Evolutionary conservation across 805 yeast genomes (phyloP).

Genomic region (Hanseniaspora taiwanica): DNA sequence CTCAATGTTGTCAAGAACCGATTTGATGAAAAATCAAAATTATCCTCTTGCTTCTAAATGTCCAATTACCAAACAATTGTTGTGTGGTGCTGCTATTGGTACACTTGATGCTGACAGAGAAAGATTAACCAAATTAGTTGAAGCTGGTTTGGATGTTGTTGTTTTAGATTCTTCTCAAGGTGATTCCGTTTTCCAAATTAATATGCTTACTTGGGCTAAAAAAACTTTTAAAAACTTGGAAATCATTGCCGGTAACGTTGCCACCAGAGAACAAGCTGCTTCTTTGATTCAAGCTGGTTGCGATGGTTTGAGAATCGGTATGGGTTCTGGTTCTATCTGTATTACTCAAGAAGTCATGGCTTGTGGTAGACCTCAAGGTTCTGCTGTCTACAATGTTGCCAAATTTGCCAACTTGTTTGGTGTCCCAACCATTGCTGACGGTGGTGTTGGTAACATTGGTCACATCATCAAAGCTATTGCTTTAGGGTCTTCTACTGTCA

Average conservation of each 20-base stretch:
- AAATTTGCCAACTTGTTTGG: slow-evolving; percentile 93
- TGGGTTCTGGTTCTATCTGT: slow-evolving; percentile 99
- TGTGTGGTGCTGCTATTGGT: slow-evolving; percentile 98
- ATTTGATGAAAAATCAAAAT: slow-evolving; percentile 87
- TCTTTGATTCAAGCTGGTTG: slow-evolving; percentile 89
- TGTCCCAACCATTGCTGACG: slow-evolving; percentile 98
- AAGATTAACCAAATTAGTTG: slow-evolving; percentile 74
- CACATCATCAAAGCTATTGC: slow-evolving; percentile 95
- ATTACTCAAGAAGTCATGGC: slow-evolving; percentile 99
- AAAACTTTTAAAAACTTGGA: slow-evolving; percentile 62
- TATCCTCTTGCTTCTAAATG: slow-evolving; percentile 95
- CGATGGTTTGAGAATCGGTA: slow-evolving; percentile 96
- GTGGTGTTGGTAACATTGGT: slow-evolving; percentile 98
- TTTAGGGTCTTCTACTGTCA: slow-evolving; percentile 90
- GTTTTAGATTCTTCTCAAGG: slow-evolving; percentile 95
- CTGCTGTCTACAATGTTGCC: slow-evolving; percentile 90
- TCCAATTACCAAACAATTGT: slow-evolving; percentile 80
- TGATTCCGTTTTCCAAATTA: slow-evolving; percentile 86
- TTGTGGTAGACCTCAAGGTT: slow-evolving; percentile 99
- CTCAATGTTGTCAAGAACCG: slow-evolving; percentile 87
- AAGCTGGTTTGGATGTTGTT: slow-evolving; percentile 95
- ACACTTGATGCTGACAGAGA: slow-evolving; percentile 80
- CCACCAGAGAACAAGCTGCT: slow-evolving; percentile 98
- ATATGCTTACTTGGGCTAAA: slow-evolving; percentile 90
- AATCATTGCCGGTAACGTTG: slow-evolving; percentile 96